phyloP scores from a whole-genome alignment of 225 moss, liverwort and hornwort species.

The Ulota crispa region DNA sequence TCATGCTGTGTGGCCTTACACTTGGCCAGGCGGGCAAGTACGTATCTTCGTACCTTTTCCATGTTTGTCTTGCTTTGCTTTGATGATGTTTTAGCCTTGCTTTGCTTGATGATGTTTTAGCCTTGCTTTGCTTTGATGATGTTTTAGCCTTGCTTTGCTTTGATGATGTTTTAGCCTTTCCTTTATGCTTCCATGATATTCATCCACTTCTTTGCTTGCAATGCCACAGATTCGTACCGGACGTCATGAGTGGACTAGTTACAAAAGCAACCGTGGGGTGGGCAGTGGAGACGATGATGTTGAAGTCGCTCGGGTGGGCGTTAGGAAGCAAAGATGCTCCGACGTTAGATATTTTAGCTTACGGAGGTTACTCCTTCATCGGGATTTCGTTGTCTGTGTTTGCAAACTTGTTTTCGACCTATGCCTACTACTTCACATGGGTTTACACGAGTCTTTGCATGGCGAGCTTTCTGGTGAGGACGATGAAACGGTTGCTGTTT shows the following conservation, averaged over 20 bases:
- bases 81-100: background rate
- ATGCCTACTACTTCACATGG: slow-evolving; percentile 59
- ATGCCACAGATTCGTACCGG: slow-evolving; percentile 65
- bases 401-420: slow-evolving; percentile 65
- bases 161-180: background rate
- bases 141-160: slow-evolving; percentile 21
- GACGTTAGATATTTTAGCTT: slow-evolving; percentile 71
- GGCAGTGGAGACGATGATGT: slow-evolving; percentile 61
- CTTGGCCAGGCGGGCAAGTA: slow-evolving; percentile 77
- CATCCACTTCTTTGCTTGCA: slow-evolving; percentile 21
- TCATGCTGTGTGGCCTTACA: slow-evolving; percentile 73
- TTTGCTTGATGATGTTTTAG: background rate
- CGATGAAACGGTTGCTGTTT: slow-evolving; percentile 87
- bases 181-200: background rate
- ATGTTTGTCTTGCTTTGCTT: slow-evolving; percentile 24
- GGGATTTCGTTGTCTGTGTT: slow-evolving; percentile 66
- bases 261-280: slow-evolving; percentile 80
- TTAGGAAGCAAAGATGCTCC: slow-evolving; percentile 82
- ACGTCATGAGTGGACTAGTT: slow-evolving; percentile 72
- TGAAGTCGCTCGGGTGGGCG: slow-evolving; percentile 68
- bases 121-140: slow-evolving; percentile 19
- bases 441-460: slow-evolving; percentile 78
- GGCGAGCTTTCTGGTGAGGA: slow-evolving; percentile 86
- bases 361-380: slow-evolving; percentile 84
- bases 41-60: background rate